Evolutionary conservation across 805 yeast species (phyloP).

Genomic region (Wickerhamiella domercqiae): DNA sequence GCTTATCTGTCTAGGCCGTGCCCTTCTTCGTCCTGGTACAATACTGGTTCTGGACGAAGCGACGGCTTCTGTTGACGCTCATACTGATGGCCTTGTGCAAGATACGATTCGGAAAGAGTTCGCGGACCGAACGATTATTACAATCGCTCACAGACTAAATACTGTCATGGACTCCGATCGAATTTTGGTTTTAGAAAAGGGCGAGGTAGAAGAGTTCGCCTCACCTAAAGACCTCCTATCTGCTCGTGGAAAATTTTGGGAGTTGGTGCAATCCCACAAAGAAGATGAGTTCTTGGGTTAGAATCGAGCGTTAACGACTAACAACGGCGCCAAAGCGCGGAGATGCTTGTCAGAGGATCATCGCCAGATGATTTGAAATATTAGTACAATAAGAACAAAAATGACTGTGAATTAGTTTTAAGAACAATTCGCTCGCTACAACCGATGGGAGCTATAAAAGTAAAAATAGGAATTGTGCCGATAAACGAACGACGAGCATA

Average conservation of each 20-base stretch:
- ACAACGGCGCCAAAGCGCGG: too few species aligned
- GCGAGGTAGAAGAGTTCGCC: conserved; percentile 58
- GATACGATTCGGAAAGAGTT: conserved; percentile 57
- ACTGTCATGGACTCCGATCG: conserved; percentile 68
- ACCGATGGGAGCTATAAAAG: too few species aligned
- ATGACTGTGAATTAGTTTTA: too few species aligned
- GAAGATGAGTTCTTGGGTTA: conserved; percentile 2
- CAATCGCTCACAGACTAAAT: conserved; percentile 74
- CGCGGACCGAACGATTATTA: conserved; percentile 53
- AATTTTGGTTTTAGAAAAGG: conserved; percentile 55
- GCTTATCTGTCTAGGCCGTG: conserved; percentile 65
- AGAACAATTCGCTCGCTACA: too few species aligned
- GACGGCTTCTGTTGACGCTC: conserved; percentile 66
- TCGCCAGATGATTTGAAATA: too few species aligned
- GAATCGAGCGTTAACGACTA: too few species aligned
- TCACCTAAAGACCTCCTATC: conserved; percentile 28
- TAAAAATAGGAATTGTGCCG: too few species aligned
- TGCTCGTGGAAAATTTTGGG: conserved; percentile 14
- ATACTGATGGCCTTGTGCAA: conserved; percentile 62
- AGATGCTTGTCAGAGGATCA: too few species aligned
- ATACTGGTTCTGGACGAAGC: conserved; percentile 69
- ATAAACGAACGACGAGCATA: too few species aligned
- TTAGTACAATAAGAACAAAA: too few species aligned
- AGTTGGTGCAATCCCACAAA: conserved; percentile 11
- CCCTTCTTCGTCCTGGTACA: conserved; percentile 51